These are phyloP conservation scores for Neopestalotiopsis rosae DNA, from an alignment of 2,329 filamentous ascomycete species.

Conservation along the genomic window DNA sequence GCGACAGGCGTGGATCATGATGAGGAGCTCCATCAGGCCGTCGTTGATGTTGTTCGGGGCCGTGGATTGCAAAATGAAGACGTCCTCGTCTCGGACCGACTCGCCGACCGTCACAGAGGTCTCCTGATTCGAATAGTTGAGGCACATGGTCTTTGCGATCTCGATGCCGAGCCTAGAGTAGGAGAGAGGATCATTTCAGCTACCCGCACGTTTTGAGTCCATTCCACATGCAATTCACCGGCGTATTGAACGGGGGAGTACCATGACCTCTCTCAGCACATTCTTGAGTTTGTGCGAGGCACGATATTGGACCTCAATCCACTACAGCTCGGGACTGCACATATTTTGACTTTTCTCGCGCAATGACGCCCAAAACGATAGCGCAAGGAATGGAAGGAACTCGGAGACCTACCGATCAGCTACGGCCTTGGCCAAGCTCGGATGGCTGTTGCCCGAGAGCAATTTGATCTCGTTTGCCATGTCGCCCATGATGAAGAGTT, in stretches of 20 bases:
- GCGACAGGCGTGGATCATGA: conserved; percentile 94
- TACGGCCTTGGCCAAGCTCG: conserved; percentile 41
- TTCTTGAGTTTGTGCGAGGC: background rate
- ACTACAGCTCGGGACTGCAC: background rate
- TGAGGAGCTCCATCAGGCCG: conserved; percentile 95
- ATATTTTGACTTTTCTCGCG: background rate
- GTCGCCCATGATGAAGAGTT: conserved; percentile 30
- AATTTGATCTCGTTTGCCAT: conserved; percentile 47
- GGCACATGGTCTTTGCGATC: conserved; percentile 77
- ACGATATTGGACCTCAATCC: background rate
- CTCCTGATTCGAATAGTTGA: conserved; percentile 88
- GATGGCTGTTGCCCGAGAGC: conserved; percentile 46
- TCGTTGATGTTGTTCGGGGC: conserved; percentile 97
- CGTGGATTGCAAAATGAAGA: conserved; percentile 96
- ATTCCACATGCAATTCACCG: background rate
- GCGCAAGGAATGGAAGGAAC: background rate
- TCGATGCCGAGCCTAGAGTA: conserved; percentile 72
- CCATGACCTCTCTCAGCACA: background rate
- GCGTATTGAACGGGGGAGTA: background rate
- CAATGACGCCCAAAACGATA: background rate
- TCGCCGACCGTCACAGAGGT: conserved; percentile 94
- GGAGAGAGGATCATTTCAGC: conserved; percentile 19
- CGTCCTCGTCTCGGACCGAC: conserved; percentile 95
- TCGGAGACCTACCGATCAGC: conserved; percentile 40
- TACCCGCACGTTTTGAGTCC: background rate